Evolutionary conservation across 2,329 filamentous ascomycete species (phyloP), one percentile per base, ranked within the genome.

Genomic region (Dactylonectria macrodidyma): DNA sequence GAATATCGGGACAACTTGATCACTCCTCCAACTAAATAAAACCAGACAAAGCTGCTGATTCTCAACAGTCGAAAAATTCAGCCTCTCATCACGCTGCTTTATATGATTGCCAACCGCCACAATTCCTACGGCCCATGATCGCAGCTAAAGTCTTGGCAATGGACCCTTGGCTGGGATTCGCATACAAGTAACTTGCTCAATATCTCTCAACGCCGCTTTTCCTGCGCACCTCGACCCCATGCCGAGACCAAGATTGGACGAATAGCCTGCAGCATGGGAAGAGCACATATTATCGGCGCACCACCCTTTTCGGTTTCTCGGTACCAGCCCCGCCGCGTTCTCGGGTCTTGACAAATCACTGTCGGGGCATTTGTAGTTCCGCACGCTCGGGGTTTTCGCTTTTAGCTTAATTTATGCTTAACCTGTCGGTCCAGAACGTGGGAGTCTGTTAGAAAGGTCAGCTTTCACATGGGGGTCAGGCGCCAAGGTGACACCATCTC

Each of bases 361-460:
- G 41, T 19, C 41, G 5, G n/a, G 41, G n/a, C 8, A 44, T 44
- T 44, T n/a, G 41, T 5, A 44, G 41, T 44, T 44, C 41, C 14
- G 14, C 7, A 3, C 16, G 14, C n/a, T 44, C 19, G n/a, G n/a
- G n/a, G 41, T 44, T 44, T 3, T n/a, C 41, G n/a, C 14, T 2
- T 44, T 44, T n/a, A 44, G 41, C 14, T 44, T 44, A 44, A 44
- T 44, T 44, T 44, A 44, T 44, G 41, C 41, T 44, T 44, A 44
- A 30, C 26, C 26, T 7, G 26, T 30, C 26, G 26, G 26, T 30
- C 26, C 26, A 30, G 26, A 30, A 30, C 26, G 26, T 30, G 26
- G 26, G 7, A 30, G 26, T 30, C 26, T 30, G 4, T 7, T 7
- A 7, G 7, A 30, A 30, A 2, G 26, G 26, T 30, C 26, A 30